These are phyloP conservation scores for Podospora tetraspora DNA, from an alignment of 495 filamentous ascomycete species.

Conservation along the genomic window DNA sequence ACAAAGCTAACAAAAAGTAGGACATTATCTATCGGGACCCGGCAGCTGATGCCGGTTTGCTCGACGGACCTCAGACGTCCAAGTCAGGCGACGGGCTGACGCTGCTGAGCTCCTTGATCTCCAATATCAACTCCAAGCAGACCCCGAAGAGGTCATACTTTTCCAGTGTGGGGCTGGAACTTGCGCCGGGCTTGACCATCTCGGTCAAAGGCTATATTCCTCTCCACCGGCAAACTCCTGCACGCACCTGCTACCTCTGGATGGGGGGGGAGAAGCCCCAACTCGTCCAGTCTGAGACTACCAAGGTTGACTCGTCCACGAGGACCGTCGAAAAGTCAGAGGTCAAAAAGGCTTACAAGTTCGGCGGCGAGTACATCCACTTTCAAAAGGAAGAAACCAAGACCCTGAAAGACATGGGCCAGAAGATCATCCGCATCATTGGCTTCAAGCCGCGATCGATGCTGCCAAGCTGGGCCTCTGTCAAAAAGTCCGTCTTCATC, in stretches of 20 bases:
- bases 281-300: constrained; percentile 68
- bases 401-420: constrained; percentile 61
- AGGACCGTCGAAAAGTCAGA: constrained; percentile 73
- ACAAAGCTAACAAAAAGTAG: constrained; percentile 37
- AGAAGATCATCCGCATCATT: constrained; percentile 78
- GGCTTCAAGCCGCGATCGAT: constrained; percentile 82
- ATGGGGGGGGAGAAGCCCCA: constrained; percentile 75
- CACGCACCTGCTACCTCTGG: constrained; percentile 78
- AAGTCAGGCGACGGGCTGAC: constrained; percentile 67
- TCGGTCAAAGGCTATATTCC: constrained; percentile 90
- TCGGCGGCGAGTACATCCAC: constrained; percentile 81
- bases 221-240: constrained; percentile 73
- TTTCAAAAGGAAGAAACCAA: constrained; percentile 82
- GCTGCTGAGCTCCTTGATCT: constrained; percentile 74
- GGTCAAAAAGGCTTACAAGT: constrained; percentile 90
- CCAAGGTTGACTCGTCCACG: constrained; percentile 68
- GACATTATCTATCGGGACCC: constrained; percentile 73
- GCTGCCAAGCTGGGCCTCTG: constrained; percentile 78
- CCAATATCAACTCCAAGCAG: constrained; percentile 86
- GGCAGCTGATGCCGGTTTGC: constrained; percentile 56
- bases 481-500: constrained; percentile 82
- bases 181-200: constrained; percentile 79
- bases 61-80: constrained; percentile 40
- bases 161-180: constrained; percentile 74
- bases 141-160: constrained; percentile 84